Percentiles rank a stretch among this genome's conserved stretches.
phyloP scores from a whole-genome alignment of 257 asterid species.

The Leptodermis oblonga region DNA sequence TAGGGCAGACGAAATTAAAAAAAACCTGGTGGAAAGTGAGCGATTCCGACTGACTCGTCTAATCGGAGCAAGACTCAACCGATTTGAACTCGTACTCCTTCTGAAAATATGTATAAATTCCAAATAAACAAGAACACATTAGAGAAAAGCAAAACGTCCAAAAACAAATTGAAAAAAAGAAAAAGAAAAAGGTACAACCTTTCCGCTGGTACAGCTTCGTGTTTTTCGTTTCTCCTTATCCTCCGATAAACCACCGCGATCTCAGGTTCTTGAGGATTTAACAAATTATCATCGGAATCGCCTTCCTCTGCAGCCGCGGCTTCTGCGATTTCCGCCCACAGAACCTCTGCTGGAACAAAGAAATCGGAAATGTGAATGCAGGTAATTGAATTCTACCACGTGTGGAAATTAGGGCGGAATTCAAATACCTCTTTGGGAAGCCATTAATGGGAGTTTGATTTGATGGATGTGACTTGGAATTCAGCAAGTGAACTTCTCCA shows the following conservation, averaged over 20 bases:
- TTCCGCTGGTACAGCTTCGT: slow-evolving; percentile 16
- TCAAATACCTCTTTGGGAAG: background rate
- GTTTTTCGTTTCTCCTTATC: slow-evolving; percentile 25
- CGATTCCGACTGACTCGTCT: slow-evolving; percentile 80
- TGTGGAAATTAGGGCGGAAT: slow-evolving; percentile 2
- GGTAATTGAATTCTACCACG: no score
- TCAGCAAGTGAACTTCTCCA: slow-evolving; percentile 1
- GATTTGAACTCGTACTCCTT: slow-evolving; percentile 46
- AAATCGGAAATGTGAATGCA: no score
- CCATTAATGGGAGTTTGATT: background rate
- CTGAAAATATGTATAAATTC: slow-evolving; percentile 25
- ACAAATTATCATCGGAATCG: background rate
- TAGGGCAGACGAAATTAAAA: slow-evolving; percentile 21
- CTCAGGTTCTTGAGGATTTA: slow-evolving; percentile 38
- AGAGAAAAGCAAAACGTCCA: background rate
- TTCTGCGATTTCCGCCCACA: slow-evolving; percentile 54
- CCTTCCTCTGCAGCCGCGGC: slow-evolving; percentile 34
- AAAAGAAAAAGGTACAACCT: slow-evolving; percentile 28
- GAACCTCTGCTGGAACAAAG: no score
- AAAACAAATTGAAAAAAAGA: background rate
- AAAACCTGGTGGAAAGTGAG: slow-evolving; percentile 82
- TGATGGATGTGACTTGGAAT: background rate
- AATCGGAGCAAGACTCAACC: slow-evolving; percentile 45
- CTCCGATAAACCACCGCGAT: slow-evolving; percentile 45
- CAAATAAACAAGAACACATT: background rate